Evolutionary conservation across 208 protist genomes (phyloP), one percentile per base, ranked within the genome.

Genomic region (Vickermania ingenoplastis): DNA sequence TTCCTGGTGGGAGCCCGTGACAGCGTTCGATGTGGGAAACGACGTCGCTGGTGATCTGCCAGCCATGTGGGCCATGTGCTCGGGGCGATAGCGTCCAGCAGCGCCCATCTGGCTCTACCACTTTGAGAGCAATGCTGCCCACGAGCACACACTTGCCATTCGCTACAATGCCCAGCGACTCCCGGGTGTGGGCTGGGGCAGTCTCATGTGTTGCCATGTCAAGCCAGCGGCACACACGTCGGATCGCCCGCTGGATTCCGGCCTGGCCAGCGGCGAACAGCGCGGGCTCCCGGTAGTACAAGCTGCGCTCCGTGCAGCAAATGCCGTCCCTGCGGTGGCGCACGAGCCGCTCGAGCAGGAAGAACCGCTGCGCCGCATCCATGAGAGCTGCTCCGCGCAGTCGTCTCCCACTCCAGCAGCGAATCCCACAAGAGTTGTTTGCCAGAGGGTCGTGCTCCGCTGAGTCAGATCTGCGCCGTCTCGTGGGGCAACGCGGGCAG

Each of bases 241-340:
- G 50, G 22, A 54, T 54, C 11, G 21, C 24, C 22, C 23, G 5
- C 21, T 21, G 13, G 23, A 54, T 21, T 13, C 24, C 21, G 5
- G 11, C 71, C 25, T 61, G 56, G 53, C 56, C 31, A n/a, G n/a
- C n/a, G 5, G 56, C 68, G 59, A 91, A 94, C 11, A 94, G 65
- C 21, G 21, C 36, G 0, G 81, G 71, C 21, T 81, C 67, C 14
- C 75, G 69, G 61, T 94, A 94, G 68, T 91, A 91, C 14, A 94
- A 61, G 52, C 86, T 81, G 5, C 86, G 73, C 64, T 91, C 82
- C 17, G 81, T 94, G 59, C 73, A 83, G 29, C 48, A 61, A 22
- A 79, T 48, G 1, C 57, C 49, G 14, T 45, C 36, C 36, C 36
- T 45, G 11, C 17, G 11, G 36, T 45, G 36, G 11, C 36, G 36